Conservation (phyloP, 2,329 filamentous ascomycete genomes). For the Ceratocystis diversiconidia region DNA sequence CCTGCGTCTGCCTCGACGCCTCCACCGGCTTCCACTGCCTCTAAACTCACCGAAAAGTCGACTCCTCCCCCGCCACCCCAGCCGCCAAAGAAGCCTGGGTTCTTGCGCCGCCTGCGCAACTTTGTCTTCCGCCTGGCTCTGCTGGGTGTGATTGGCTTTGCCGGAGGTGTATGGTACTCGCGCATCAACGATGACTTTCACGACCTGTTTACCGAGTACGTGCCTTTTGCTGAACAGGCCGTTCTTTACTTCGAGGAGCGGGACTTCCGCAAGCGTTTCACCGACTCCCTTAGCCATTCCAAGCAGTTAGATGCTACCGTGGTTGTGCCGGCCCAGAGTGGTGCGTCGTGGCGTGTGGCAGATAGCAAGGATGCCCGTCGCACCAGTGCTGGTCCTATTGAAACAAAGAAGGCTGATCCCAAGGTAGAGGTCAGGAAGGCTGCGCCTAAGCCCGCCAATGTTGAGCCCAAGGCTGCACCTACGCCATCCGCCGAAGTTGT, state of each 20-base stretch:
- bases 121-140: constrained; percentile 65
- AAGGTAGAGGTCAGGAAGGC: constrained; percentile 23
- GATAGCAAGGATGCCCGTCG: constrained; percentile 47
- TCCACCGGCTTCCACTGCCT: constrained; percentile 26
- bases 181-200: constrained; percentile 95
- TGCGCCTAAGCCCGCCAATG: constrained; percentile 23
- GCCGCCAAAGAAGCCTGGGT: constrained; percentile 44
- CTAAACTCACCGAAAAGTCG: background rate
- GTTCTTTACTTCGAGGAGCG: constrained; percentile 92
- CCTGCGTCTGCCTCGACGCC: constrained; percentile 13
- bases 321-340: constrained; percentile 72
- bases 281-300: constrained; percentile 34
- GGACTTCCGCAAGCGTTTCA: constrained; percentile 80
- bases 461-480: constrained; percentile 22
- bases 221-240: constrained; percentile 86
- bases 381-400: constrained; percentile 39
- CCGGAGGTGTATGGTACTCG: constrained; percentile 81
- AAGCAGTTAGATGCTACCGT: constrained; percentile 54
- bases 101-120: constrained; percentile 59
- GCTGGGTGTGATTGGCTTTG: constrained; percentile 65
- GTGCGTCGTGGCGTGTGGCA: constrained; percentile 65
- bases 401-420: constrained; percentile 22
- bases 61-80: constrained; percentile 25
- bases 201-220: constrained; percentile 95
- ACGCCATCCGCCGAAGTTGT: constrained; percentile 25